Base-by-base conservation (phyloP, 768 basidiomycete species). In the Mycena alexandri region DNA sequence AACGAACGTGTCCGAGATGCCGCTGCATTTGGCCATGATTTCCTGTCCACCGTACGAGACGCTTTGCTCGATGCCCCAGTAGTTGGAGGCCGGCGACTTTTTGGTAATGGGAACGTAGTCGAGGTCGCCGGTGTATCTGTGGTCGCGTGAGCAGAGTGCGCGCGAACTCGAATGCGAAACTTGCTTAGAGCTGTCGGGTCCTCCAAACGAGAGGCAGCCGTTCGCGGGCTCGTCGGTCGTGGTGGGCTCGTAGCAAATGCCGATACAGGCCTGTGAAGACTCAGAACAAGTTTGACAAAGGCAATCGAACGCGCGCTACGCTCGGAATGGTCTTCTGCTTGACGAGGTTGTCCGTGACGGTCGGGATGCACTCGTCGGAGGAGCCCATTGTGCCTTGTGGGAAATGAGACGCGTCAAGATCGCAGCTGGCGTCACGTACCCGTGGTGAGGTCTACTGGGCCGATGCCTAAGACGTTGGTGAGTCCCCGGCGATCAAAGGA, bases 11-110 rank as follows among this genome's bases (percentile, higher is more conserved):
- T 84, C 82, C 16, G 81, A 77, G 64, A 85, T 82, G 56, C 84
- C 84, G 52, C 80, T 77, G 44, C 77, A 75, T 42, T 48, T 53
- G 4, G 69, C 11, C 63, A 84, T 70, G 52, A 83, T 78, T 2
- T 75, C 73, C 2, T 70, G 73, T 34, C 43, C 65, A 19, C 79
- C 82, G 65, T 81, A 83, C 10, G 70, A 73, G 57, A 84, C 76
- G 70, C 75, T 76, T 71, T 85, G 75, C 55, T 85, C 75, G 66
- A 85, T 80, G 41, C 84, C 84, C 84, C 84, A 85, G 73, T 78
- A 84, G 16, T 66, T 60, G 53, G 53, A 57, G 29, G 79, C 78
- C n/a, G 83, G 83, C 10, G 56, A 57, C 19, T 59, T 63, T 36
- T 44, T 48, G 41, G 74, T 76, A 53, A 76, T 61, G 19, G 73